phyloP scores from a whole-genome alignment of 768 basidiomycete genomes.

The Fibroporia radiculosa region DNA sequence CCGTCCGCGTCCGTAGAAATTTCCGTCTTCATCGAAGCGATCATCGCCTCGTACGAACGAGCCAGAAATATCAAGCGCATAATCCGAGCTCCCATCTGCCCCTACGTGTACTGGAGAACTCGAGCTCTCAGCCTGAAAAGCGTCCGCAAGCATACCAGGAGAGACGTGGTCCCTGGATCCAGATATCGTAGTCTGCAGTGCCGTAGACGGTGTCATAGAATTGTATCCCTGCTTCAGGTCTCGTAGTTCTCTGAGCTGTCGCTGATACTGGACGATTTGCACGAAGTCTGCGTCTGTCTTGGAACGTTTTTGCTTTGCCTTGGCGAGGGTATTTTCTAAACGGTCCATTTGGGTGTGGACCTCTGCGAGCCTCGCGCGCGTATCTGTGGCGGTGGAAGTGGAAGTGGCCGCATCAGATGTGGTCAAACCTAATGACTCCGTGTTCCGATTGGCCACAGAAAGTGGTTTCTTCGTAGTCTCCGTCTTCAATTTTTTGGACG shows the following conservation, averaged over 20 bases:
- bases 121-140: too few relatives aligned
- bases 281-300: background rate
- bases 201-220: background rate
- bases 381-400: background rate
- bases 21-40: conserved; percentile 34
- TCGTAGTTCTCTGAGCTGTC: background rate
- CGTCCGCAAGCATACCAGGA: too few relatives aligned
- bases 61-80: background rate
- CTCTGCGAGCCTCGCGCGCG: background rate
- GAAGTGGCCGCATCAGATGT: background rate
- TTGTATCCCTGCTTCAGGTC: background rate
- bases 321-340: background rate
- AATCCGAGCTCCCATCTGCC: too few relatives aligned
- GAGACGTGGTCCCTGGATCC: background rate
- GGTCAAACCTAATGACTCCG: background rate
- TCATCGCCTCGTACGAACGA: conserved; percentile 15
- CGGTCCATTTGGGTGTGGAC: background rate
- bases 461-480: background rate
- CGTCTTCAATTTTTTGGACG: background rate
- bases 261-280: background rate
- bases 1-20: conserved; percentile 32
- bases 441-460: background rate
- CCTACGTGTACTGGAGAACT: too few relatives aligned
- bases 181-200: background rate
- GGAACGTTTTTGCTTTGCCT: background rate